Conservation (phyloP, 1,284 basidiomycete genomes). For the Leccinum huronense region DNA sequence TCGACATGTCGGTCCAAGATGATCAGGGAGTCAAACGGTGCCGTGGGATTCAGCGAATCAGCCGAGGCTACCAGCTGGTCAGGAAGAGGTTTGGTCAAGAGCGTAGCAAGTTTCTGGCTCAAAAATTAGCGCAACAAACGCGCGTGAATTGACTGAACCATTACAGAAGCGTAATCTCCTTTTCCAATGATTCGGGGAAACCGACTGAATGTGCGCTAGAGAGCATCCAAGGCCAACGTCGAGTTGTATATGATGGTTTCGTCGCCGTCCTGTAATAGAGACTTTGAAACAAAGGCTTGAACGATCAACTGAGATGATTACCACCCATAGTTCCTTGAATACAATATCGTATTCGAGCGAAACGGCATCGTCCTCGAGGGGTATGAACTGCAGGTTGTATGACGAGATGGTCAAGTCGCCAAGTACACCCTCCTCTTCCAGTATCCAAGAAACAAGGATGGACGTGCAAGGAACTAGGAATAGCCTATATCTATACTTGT, state of each 20-base stretch:
- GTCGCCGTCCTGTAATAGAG: constrained; percentile 76
- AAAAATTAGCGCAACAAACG: constrained; percentile 13
- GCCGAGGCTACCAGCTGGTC: constrained; percentile 37
- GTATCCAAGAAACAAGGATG: constrained; percentile 76
- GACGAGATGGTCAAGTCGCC: constrained; percentile 85
- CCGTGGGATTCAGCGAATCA: constrained; percentile 39
- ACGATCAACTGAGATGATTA: constrained; percentile 34
- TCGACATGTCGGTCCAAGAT: constrained; percentile 93
- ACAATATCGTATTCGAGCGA: constrained; percentile 84
- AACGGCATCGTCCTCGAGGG: constrained; percentile 81
- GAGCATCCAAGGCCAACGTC: constrained; percentile 79
- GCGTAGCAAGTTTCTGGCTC: constrained; percentile 68
- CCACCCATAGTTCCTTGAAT: constrained; percentile 85
- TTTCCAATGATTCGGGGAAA: constrained; percentile 95
- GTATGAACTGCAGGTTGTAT: constrained; percentile 92
- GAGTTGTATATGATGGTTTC: constrained; percentile 89
- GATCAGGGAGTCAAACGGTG: constrained; percentile 83
- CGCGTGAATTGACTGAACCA: constrained; percentile 27
- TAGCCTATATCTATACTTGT: constrained; percentile 84
- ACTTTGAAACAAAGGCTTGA: constrained; percentile 4
- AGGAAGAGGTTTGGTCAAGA: constrained; percentile 64
- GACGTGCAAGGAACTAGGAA: constrained; percentile 88
- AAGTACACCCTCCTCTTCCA: constrained; percentile 90
- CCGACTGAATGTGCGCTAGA: constrained; percentile 85
- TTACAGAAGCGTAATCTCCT: constrained; percentile 84